Evolutionary conservation across 768 basidiomycete species (phyloP).

Genomic region (Mrakia frigida): DNA sequence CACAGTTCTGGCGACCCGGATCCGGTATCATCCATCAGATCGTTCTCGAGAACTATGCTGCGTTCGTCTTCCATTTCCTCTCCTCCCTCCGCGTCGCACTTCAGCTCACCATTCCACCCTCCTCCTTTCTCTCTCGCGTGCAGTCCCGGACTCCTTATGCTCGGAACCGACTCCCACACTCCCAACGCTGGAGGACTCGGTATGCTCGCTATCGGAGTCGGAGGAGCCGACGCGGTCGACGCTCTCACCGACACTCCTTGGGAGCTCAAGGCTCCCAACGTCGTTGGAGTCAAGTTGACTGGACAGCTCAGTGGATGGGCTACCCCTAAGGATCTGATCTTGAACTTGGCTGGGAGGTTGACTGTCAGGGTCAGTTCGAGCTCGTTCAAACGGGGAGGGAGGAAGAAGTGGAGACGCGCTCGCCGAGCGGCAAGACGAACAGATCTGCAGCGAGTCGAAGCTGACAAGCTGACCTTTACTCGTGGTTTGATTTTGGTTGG

Average conservation of each 20-base stretch:
- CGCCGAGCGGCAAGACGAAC: background rate
- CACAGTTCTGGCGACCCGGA: constrained; percentile 83
- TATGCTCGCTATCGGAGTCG: constrained; percentile 95
- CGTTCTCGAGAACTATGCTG: constrained; percentile 94
- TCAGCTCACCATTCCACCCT: background rate
- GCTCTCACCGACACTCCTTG: constrained; percentile 97
- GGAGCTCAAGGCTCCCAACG: constrained; percentile 87
- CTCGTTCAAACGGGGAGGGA: too few species aligned
- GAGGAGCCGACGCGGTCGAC: constrained; percentile 96
- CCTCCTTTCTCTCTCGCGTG: background rate
- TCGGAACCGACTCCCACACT: constrained; percentile 79
- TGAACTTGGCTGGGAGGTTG: constrained; percentile 87
- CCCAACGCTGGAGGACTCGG: constrained; percentile 97
- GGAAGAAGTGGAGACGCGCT: background rate
- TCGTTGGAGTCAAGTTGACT: constrained; percentile 78
- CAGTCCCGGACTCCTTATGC: constrained; percentile 18
- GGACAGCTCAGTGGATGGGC: constrained; percentile 86
- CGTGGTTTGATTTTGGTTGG: too few species aligned
- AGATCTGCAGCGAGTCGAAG: too few species aligned
- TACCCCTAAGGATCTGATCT: constrained; percentile 91
- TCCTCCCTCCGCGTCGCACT: background rate
- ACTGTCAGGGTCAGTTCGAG: constrained; percentile 74
- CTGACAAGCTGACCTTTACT: constrained; percentile 11
- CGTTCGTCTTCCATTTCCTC: constrained; percentile 61
- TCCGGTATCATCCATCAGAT: constrained; percentile 83